These are phyloP conservation scores for Aspergillus sp. DNA, from an alignment of 2,329 filamentous ascomycete genomes.

Conservation along the genomic window DNA sequence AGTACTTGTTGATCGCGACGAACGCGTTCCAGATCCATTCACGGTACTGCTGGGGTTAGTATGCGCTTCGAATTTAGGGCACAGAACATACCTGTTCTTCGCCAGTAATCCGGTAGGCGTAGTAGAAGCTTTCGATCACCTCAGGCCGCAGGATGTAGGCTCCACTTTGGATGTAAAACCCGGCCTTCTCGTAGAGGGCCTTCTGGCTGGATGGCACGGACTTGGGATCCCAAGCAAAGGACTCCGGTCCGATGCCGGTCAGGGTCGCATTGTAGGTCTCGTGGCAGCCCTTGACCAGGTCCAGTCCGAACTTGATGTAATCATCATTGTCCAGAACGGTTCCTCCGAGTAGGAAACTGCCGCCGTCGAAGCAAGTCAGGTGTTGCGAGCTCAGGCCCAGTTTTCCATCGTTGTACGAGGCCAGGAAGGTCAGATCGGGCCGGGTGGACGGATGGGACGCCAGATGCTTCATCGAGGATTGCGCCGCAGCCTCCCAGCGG, in stretches of 20 bases:
- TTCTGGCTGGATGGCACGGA: conserved; percentile 45
- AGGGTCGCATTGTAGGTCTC: conserved; percentile 67
- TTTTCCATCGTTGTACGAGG: conserved; percentile 34
- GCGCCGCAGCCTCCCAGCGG: conserved; percentile 70
- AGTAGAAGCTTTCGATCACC: conserved; percentile 81
- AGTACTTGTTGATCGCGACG: conserved; percentile 62
- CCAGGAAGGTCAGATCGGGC: conserved; percentile 67
- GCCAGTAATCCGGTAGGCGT: conserved; percentile 77
- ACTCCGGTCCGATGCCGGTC: conserved; percentile 75
- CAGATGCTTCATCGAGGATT: conserved; percentile 71
- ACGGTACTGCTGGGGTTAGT: conserved; percentile 55
- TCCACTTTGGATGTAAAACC: conserved; percentile 66
- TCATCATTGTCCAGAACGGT: conserved; percentile 62
- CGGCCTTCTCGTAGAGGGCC: conserved; percentile 62
- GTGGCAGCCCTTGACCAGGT: conserved; percentile 69
- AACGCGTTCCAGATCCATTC: conserved; percentile 84
- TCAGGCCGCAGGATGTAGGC: conserved; percentile 73
- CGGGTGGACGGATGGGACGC: conserved; percentile 64
- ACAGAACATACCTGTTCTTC: conserved; percentile 50
- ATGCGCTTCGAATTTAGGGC: neutral
- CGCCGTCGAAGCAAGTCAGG: conserved; percentile 78
- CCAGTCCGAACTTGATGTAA: conserved; percentile 72
- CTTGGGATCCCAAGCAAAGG: conserved; percentile 61
- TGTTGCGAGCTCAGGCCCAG: conserved; percentile 42
- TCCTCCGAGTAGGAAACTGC: conserved; percentile 81